Conservation (phyloP, 768 basidiomycete species). For the Pholiota conissans region DNA sequence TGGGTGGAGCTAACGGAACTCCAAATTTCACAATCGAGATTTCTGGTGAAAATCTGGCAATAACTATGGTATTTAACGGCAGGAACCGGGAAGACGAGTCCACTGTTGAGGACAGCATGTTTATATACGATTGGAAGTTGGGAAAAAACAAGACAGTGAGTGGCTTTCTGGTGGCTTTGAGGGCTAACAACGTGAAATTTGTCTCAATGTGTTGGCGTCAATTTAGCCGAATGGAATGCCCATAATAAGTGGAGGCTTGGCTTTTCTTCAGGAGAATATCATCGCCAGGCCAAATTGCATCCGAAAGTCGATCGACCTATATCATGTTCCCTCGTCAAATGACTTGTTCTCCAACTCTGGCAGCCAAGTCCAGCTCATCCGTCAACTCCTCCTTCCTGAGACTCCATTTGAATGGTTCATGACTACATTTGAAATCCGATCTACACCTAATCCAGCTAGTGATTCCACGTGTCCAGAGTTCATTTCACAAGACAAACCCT, state of each 20-base stretch:
- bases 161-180: too few relatives aligned
- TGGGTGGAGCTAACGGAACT: not conserved
- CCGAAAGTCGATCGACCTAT: conserved; percentile 3
- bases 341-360: not conserved
- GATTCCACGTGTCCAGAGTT: not conserved
- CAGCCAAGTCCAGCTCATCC: not conserved
- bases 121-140: not conserved
- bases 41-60: conserved; percentile 3
- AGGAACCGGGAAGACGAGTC: not conserved
- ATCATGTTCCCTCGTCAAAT: not conserved
- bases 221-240: not conserved
- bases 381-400: not conserved
- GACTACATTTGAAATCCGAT: not conserved
- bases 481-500: not conserved
- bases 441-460: not conserved
- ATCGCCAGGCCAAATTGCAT: not conserved
- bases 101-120: not conserved
- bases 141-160: not conserved
- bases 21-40: conserved; percentile 4
- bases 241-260: not conserved
- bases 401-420: not conserved
- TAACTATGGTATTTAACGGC: not conserved
- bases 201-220: not conserved
- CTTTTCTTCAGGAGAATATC: conserved; percentile 2
- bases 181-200: not conserved